Conservation (phyloP, 2,329 filamentous ascomycete genomes). For the Alternaria rosae region DNA sequence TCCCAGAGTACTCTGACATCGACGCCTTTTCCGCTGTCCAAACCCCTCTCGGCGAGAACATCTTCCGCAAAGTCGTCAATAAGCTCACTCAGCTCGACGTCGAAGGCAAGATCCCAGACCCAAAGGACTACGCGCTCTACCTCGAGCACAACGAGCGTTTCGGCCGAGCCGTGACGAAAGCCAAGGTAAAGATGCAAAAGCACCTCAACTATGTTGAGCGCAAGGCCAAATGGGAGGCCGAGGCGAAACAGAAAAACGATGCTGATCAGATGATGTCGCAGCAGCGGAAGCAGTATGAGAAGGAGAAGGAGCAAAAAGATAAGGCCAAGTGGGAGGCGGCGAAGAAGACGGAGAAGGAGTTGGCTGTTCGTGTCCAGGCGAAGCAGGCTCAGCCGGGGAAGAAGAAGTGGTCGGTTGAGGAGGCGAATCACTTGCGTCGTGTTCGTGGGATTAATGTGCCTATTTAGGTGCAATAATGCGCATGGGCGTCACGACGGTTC, state of each 20-base stretch:
- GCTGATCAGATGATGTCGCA: not conserved
- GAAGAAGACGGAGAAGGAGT: not conserved
- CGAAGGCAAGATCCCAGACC: not conserved
- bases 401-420: not conserved
- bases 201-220: not conserved
- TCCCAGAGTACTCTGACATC: not conserved
- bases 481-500: not conserved
- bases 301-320: not conserved
- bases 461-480: not conserved
- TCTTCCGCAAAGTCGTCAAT: not conserved
- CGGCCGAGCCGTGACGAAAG: not conserved
- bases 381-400: not conserved
- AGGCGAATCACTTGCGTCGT: not conserved
- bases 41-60: not conserved
- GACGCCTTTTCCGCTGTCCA: not conserved
- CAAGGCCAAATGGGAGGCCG: not conserved
- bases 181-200: not conserved
- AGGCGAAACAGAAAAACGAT: not conserved
- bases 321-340: not conserved
- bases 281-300: not conserved
- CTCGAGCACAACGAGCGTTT: not conserved
- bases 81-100: not conserved
- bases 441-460: constrained; percentile 1
- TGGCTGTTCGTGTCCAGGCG: not conserved
- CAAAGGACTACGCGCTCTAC: not conserved